Base-by-base conservation (phyloP, 192 early-diverging fungal genomes). In the Coemansia sp. region DNA sequence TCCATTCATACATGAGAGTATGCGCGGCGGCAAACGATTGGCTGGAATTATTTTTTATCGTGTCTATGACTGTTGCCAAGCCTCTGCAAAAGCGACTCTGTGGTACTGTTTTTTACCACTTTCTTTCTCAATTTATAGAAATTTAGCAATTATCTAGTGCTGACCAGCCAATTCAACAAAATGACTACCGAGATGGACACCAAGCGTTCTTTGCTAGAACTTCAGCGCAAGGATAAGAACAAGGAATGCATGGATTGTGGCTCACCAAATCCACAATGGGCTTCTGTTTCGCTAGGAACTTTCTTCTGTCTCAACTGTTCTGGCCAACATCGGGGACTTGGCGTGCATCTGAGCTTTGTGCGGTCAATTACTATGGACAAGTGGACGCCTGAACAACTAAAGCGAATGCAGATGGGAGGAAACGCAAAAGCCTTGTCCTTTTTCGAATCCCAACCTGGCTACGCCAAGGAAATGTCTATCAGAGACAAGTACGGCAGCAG, bases 311-410 rank as follows among this genome's bases (percentile, higher is more conserved):
- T 97, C 42, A 92, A 96, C 64, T 96, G 96, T 80, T 95, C 94
- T 23, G 94, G 94, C 19, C 87, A 93, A 45, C 94, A 98, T 84
- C 87, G 94, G 54, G 90, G 90, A 0, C 85, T 94, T 49, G 93
- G 94, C 69, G 87, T 90, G 37, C 88, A 90, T 61, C 79, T 90
- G 70, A 92, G 90, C 76, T 99, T 99, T 87, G 97, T 99, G 49
- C 90, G 97, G n/a, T 99, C 97, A 4, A 92, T 99, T 63, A 91
- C 91, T 6, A 99, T 99, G 97, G 97, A 99, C 81, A 92, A 92
- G 70, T 99, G 96, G 96, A 90, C 87, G 43, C 89, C 93, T 38
- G 95, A 98, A 78, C 97, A 99, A 77, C 79, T 94, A 61, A 95
- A 92, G 74, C 90, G 95, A 60, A 99, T 99, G 96, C 84, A 90